These are phyloP conservation scores for Chaetomiaceae sp. DNA, from an alignment of 2,329 filamentous ascomycete species.

Conservation along the genomic window DNA sequence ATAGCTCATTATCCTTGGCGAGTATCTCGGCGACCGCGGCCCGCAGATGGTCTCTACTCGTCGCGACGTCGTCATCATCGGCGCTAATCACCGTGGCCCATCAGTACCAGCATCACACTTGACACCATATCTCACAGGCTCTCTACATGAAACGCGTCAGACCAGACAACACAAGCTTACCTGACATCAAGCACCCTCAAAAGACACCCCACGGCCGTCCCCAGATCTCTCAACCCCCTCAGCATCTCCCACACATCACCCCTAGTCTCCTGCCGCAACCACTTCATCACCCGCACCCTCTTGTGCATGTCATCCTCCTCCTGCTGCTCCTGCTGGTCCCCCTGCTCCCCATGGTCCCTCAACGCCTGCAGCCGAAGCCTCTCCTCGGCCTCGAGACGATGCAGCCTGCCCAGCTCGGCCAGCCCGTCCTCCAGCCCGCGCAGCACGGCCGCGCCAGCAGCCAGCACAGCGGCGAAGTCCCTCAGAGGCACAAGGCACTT, in stretches of 20 bases:
- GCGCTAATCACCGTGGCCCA: not conserved
- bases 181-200: not conserved
- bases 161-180: too few species aligned
- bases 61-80: not conserved
- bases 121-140: too few species aligned
- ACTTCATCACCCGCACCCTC: not conserved
- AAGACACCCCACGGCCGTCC: not conserved
- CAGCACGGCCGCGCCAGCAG: not conserved
- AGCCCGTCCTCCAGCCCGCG: not conserved
- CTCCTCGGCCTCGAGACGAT: too few species aligned
- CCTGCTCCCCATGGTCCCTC: too few species aligned
- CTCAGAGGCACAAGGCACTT: not conserved
- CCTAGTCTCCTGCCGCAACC: not conserved
- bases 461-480: constrained; percentile 3
- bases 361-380: too few species aligned
- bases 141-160: too few species aligned
- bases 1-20: not conserved
- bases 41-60: not conserved
- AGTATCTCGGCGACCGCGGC: constrained; percentile 1
- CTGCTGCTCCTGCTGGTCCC: not conserved
- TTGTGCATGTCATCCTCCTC: not conserved
- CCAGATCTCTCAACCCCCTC: constrained; percentile 5
- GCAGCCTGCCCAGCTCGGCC: not conserved
- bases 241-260: constrained; percentile 7
- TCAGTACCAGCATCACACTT: not conserved